Evolutionary conservation across 768 basidiomycete genomes (phyloP).

Genomic region (Sistotremastrum niveocremeum): DNA sequence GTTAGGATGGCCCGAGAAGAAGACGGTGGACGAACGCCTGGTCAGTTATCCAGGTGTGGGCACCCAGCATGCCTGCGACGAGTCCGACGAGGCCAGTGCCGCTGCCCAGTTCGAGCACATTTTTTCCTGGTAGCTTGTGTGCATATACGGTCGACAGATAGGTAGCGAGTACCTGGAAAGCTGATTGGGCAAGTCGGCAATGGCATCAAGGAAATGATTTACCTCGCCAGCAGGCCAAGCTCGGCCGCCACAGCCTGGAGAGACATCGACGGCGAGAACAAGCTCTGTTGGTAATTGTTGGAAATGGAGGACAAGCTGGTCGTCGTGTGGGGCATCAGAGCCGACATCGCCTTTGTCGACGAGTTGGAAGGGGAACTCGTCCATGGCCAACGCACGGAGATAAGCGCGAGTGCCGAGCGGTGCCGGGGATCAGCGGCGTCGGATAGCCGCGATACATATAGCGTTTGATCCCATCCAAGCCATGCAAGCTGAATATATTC

Average conservation of each 20-base stretch:
- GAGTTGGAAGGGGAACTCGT: too few relatives aligned
- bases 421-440: too few relatives aligned
- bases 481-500: too few relatives aligned
- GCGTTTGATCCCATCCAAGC: too few relatives aligned
- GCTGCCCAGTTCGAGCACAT: slow-evolving; percentile 72
- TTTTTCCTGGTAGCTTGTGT: slow-evolving; percentile 36
- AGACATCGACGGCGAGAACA: slow-evolving; percentile 53
- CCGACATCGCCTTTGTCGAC: too few relatives aligned
- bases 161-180: slow-evolving; percentile 53
- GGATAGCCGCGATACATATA: too few relatives aligned
- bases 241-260: slow-evolving; percentile 84
- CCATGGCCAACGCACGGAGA: too few relatives aligned
- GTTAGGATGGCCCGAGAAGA: not conserved
- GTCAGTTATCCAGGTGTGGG: slow-evolving; percentile 69
- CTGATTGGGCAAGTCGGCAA: not conserved
- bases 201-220: slow-evolving; percentile 8
- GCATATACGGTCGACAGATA: slow-evolving; percentile 53
- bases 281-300: too few relatives aligned
- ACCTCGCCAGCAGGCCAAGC: slow-evolving; percentile 92
- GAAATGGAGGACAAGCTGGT: too few relatives aligned
- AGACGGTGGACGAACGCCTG: slow-evolving; percentile 54
- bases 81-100: slow-evolving; percentile 93
- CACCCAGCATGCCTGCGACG: slow-evolving; percentile 56
- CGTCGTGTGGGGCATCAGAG: too few relatives aligned
- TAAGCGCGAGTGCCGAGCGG: too few relatives aligned